These are phyloP conservation scores for Colletotrichum sojae DNA, from an alignment of 2,329 filamentous ascomycete genomes.

Conservation along the genomic window DNA sequence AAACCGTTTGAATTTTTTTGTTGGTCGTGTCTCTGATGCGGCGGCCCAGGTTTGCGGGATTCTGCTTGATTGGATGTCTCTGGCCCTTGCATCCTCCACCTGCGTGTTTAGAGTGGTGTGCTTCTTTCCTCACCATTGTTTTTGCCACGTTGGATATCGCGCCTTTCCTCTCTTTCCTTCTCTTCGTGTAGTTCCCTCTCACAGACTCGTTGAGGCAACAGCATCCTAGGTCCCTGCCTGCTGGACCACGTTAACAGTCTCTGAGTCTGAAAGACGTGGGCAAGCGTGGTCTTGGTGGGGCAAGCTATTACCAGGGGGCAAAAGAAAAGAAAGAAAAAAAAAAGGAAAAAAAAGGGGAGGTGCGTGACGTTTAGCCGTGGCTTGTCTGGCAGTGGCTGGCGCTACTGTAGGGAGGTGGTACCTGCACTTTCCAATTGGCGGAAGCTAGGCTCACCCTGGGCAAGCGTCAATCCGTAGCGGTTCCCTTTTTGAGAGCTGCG, in stretches of 20 bases:
- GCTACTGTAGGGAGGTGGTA: background rate
- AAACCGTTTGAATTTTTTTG: background rate
- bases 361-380: background rate
- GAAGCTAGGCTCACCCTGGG: slow-evolving; percentile 22
- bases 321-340: no score
- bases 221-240: background rate
- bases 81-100: background rate
- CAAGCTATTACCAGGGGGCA: background rate
- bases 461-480: slow-evolving; percentile 34
- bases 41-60: background rate
- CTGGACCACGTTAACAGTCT: no score
- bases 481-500: slow-evolving; percentile 31
- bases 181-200: background rate
- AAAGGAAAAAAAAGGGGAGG: no score
- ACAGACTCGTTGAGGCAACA: background rate
- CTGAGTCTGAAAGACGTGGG: no score
- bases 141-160: background rate
- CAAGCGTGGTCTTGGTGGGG: background rate
- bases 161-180: background rate
- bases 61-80: background rate
- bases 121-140: slow-evolving; percentile 2
- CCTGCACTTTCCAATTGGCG: background rate
- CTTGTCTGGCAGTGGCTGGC: slow-evolving; percentile 4
- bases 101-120: background rate
- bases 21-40: background rate